Conservation (phyloP, 495 filamentous ascomycete genomes). For the Gamarada debralockiae region DNA sequence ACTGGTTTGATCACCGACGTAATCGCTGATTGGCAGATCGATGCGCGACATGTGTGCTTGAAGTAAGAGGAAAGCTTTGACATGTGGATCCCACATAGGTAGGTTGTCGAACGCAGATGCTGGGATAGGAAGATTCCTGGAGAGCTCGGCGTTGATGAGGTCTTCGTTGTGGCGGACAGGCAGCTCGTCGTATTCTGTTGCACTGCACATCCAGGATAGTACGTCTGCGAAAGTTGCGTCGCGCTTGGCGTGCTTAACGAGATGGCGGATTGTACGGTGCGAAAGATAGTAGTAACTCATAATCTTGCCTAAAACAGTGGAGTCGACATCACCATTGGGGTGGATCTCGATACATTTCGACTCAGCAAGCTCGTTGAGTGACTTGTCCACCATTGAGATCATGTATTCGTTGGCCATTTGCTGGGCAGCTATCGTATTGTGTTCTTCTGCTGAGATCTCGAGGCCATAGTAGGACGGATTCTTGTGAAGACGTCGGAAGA, state of each 20-base stretch:
- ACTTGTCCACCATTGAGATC: constrained; percentile 84
- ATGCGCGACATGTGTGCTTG: constrained; percentile 95
- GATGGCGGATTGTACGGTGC: constrained; percentile 87
- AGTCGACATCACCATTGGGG: constrained; percentile 84
- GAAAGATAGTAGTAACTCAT: constrained; percentile 99
- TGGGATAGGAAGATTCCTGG: constrained; percentile 68
- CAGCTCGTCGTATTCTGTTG: constrained; percentile 95
- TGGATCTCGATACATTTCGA: constrained; percentile 78
- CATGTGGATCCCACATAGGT: constrained; percentile 97
- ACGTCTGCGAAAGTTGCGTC: constrained; percentile 81
- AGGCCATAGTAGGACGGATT: constrained; percentile 98
- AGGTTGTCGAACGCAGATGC: constrained; percentile 55
- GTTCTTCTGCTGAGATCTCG: constrained; percentile 89
- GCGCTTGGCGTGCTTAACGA: constrained; percentile 71
- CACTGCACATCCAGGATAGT: constrained; percentile 86
- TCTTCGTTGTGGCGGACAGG: constrained; percentile 99
- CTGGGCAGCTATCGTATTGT: constrained; percentile 84
- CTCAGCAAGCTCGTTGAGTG: constrained; percentile 71
- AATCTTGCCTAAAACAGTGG: constrained; percentile 91
- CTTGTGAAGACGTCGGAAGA: constrained; percentile 95
- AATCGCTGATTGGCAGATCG: constrained; percentile 91
- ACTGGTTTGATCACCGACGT: constrained; percentile 82
- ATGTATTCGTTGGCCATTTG: constrained; percentile 85
- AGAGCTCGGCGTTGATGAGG: constrained; percentile 91
- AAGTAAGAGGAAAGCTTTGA: constrained; percentile 91